A percentile compares a stretch with the other conserved stretches of the same genome.
phyloP scores from a whole-genome alignment of 179 eudicot species.

The Heliamphora pulchella region DNA sequence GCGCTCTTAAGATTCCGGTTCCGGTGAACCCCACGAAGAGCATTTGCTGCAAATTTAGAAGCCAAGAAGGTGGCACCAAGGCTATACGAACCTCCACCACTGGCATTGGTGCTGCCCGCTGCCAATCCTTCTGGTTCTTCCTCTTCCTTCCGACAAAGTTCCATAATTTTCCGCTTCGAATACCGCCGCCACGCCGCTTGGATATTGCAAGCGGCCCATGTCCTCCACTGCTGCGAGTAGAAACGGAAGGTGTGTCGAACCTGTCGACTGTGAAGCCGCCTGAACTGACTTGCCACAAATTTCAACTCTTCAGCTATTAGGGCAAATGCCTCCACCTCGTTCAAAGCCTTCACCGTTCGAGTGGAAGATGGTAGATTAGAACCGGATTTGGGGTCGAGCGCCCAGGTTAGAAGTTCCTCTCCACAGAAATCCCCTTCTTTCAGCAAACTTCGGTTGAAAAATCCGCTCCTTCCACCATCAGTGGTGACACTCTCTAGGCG shows the following conservation, averaged over 20 bases:
- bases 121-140: conserved; percentile 38
- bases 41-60: conserved; percentile 75
- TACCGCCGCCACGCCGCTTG: conserved; percentile 87
- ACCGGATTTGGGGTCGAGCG: conserved; percentile 77
- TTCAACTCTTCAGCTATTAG: conserved; percentile 73
- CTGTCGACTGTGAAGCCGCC: conserved; percentile 82
- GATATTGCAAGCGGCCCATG: conserved; percentile 78
- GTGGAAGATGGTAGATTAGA: conserved; percentile 81
- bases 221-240: conserved; percentile 75
- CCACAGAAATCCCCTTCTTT: conserved; percentile 86
- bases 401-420: conserved; percentile 91
- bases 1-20: conserved; percentile 28
- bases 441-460: conserved; percentile 60
- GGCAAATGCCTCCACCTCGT: conserved; percentile 85
- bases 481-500: conserved; percentile 86
- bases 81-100: conserved; percentile 20
- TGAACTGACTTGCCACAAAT: conserved; percentile 73
- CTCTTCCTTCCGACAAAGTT: conserved; percentile 43
- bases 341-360: conserved; percentile 68
- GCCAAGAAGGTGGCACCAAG: conserved; percentile 73
- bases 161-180: conserved; percentile 54
- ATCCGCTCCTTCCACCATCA: conserved; percentile 86
- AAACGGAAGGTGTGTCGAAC: conserved; percentile 89
- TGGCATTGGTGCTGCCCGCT: conserved; percentile 16
- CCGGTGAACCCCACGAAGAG: conserved; percentile 73